Evolutionary conservation across 2,329 filamentous ascomycete genomes (phyloP), one percentile per base, ranked within the genome.

Genomic region (Fusarium algeriense): DNA sequence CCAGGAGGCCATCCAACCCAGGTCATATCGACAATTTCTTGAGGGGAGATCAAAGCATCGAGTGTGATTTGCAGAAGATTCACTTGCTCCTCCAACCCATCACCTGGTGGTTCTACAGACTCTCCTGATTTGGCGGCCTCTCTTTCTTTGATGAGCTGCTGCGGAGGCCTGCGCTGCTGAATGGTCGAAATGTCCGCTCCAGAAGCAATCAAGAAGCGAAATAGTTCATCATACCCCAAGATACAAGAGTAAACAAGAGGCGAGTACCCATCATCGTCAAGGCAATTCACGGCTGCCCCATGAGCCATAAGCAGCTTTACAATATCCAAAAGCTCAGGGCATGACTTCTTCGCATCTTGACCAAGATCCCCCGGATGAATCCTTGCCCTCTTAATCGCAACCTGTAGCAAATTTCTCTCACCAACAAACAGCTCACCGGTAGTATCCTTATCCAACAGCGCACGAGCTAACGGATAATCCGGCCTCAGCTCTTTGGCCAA

Each of bases 1-100:
- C 67, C 61, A 0, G 67, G 67, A 1, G 67, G 67, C 54, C 61
- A 67, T 7, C 60, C 54, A 7, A 63, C 40, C 67, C 55, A 67
- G 6, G 28, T 67, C 49, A 67, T 57, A 3, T 70, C 30, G 11
- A 53, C 34, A 3, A 67, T 30, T 6, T 20, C 8, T 14, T 70
- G 67, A 1, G 67, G 61, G 0, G 67, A 70, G 20, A 70, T 62
- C 1, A 70, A 4, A 4, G 67, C 67, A n/a, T 70, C 67, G 1
- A 70, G 48, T 0, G 61, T 57, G 4, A 57, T 11, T 5, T 70
- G 61, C 6, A 70, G 56, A 9, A 70, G 67, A 12, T 57, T 70
- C 0, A 20, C 32, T 0, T 13, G 19, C 15, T 44, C 49, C 2
- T 45, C 19, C 3, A 35, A 10, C 10, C n/a, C 6, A 0, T 60